Evolutionary conservation across 2,329 filamentous ascomycete genomes (phyloP), one percentile per base, ranked within the genome.

Genomic region (Aureobasidium subglaciale): DNA sequence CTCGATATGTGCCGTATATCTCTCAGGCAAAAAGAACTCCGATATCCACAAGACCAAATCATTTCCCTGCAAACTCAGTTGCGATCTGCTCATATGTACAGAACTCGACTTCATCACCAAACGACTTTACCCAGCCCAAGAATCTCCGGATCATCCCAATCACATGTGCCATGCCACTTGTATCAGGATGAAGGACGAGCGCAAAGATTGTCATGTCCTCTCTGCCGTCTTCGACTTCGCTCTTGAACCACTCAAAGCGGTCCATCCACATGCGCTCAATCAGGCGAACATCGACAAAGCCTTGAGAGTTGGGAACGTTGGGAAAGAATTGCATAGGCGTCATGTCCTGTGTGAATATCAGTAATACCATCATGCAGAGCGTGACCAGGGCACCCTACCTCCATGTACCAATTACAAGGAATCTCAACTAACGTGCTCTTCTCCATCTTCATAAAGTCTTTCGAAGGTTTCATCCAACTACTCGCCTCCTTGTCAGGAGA

Each of bases 221-320:
- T 13, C 61, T 60, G 13, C 61, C 58, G 61, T 72, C 65, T 52
- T 66, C 65, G 57, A 72, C 61, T 61, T 75, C 72, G 3, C 59
- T 58, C 37, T 62, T 57, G n/a, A 83, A 68, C 73, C 75, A 85
- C 58, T 78, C 71, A 61, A 84, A 82, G 11, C 78, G 74, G 61
- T 83, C 80, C 61, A 73, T 77, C 82, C 82, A 84, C 71, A 84
- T 78, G 58, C 77, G 72, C 70, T 84, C 81, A 25, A 84, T 74
- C 1, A 78, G 72, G 9, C 75, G 71, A 4, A 78, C 75, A 53
- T 80, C 77, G 0, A 83, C 79, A 62, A 82, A 84, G 1, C 82
- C 81, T 40, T 78, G 75, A 2, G 75, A 78, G 58, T 83, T 83
- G 1, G 71, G 62, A 10, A 68, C 69, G 50, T 76, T 70, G 7